Percentiles rank a stretch among this genome's conserved stretches.
phyloP scores from a whole-genome alignment of 345 rosid species.

The Dipteronia sinensis region DNA sequence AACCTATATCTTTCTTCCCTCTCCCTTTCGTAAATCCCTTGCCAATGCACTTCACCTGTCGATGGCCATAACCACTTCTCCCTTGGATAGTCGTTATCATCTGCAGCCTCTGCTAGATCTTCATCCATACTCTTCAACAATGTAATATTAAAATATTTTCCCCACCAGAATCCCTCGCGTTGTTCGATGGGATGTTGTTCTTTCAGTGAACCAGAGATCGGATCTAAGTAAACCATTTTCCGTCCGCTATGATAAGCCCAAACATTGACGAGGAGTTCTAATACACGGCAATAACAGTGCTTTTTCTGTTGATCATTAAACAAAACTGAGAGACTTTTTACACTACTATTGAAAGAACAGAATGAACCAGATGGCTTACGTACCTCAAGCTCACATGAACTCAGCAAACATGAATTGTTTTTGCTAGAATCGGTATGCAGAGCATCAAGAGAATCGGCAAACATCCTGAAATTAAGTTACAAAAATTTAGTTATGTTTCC shows the following conservation, averaged over 20 bases:
- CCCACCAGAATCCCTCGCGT: slow-evolving; percentile 76
- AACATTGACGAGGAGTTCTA: slow-evolving; percentile 82
- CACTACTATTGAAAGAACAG: slow-evolving; percentile 1
- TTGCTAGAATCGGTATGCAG: slow-evolving; percentile 53
- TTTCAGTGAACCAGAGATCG: slow-evolving; percentile 57
- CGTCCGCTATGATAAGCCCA: slow-evolving; percentile 96
- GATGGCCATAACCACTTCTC: slow-evolving; percentile 90
- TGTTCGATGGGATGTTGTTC: slow-evolving; percentile 77
- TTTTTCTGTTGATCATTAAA: slow-evolving; percentile 55
- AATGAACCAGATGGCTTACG: slow-evolving; percentile 17
- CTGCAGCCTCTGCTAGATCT: slow-evolving; percentile 99
- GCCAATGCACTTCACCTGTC: slow-evolving; percentile 98
- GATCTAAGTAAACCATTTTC: slow-evolving; percentile 89
- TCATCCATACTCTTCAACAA: slow-evolving; percentile 93
- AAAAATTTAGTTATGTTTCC: slow-evolving; percentile 5
- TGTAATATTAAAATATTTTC: slow-evolving; percentile 69
- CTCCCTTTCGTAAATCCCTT: slow-evolving; percentile 91
- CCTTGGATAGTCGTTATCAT: slow-evolving; percentile 74
- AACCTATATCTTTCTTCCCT: slow-evolving; percentile 85
- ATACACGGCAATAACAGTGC: slow-evolving; percentile 86
- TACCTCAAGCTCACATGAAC: slow-evolving; percentile 75
- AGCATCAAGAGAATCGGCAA: slow-evolving; percentile 85
- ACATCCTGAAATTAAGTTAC: slow-evolving; percentile 63
- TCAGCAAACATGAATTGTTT: slow-evolving; percentile 49
- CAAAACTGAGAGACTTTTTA: not conserved